A percentile compares a stretch with the other conserved stretches of the same genome.
phyloP scores from a whole-genome alignment of 176 grass and related monocot species.

The Chloris gayana region DNA sequence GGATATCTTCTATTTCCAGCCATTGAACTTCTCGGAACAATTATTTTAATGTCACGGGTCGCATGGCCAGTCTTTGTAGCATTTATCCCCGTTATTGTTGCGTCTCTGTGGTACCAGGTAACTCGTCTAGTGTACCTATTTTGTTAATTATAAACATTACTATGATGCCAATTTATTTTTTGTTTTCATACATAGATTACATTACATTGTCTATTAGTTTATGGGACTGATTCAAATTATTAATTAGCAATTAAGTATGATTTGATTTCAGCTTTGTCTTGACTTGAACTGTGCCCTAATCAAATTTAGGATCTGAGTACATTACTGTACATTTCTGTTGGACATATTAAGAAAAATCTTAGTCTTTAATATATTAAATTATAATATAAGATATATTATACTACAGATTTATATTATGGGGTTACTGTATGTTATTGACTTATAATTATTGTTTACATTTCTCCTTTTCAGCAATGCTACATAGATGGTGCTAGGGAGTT shows the following conservation, averaged over 20 bases:
- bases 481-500: slow-evolving; percentile 46
- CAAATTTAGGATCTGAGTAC: neutral
- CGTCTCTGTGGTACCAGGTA: slow-evolving; percentile 66
- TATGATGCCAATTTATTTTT: neutral
- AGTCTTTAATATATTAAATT: neutral
- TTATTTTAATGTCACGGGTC: slow-evolving; percentile 69
- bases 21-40: slow-evolving; percentile 19
- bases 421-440: neutral
- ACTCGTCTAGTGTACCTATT: neutral
- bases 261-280: neutral
- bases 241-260: neutral
- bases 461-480: slow-evolving; percentile 45
- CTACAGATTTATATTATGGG: neutral
- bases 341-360: neutral
- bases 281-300: neutral
- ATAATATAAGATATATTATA: neutral
- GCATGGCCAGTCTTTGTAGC: slow-evolving; percentile 59
- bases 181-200: neutral
- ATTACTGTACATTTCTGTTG: neutral
- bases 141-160: neutral
- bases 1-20: no score
- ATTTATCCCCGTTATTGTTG: slow-evolving; percentile 47
- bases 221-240: neutral
- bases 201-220: neutral
- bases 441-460: neutral